These are phyloP conservation scores for Aphanocladium album DNA, from an alignment of 2,329 filamentous ascomycete species.

Conservation along the genomic window DNA sequence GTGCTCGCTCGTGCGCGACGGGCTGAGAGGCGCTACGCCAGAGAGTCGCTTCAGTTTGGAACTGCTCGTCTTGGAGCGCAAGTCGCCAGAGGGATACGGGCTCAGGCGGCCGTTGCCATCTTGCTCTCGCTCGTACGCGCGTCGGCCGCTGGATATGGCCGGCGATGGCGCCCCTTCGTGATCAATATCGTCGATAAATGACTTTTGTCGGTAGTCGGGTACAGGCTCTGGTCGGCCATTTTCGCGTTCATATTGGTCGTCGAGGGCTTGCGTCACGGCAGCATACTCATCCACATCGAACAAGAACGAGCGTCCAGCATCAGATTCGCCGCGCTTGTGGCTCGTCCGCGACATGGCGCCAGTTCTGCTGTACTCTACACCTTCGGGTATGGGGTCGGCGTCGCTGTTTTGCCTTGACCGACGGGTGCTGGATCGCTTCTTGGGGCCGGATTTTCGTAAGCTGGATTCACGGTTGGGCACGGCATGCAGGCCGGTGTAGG, in stretches of 20 bases:
- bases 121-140: slow-evolving; percentile 48
- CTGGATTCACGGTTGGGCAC: slow-evolving; percentile 68
- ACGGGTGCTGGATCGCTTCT: slow-evolving; percentile 48
- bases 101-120: slow-evolving; percentile 38
- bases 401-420: slow-evolving; percentile 46
- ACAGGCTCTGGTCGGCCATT: slow-evolving; percentile 21
- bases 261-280: slow-evolving; percentile 18
- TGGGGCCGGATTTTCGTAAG: slow-evolving; percentile 51
- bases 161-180: slow-evolving; percentile 68
- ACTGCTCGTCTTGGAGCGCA: slow-evolving; percentile 49
- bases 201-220: neutral
- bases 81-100: slow-evolving; percentile 35
- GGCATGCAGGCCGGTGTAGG: slow-evolving; percentile 37
- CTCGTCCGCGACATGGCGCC: neutral
- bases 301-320: slow-evolving; percentile 10
- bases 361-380: slow-evolving; percentile 26
- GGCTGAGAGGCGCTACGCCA: slow-evolving; percentile 33
- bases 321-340: slow-evolving; percentile 14
- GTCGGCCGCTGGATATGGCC: slow-evolving; percentile 57
- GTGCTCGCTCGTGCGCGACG: slow-evolving; percentile 29
- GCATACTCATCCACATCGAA: slow-evolving; percentile 14
- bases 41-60: slow-evolving; percentile 57
- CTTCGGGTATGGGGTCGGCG: slow-evolving; percentile 38
- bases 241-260: slow-evolving; percentile 27
- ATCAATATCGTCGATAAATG: slow-evolving; percentile 18